Conservation (phyloP, 1,284 basidiomycete species). For the Naganishia cerealis region DNA sequence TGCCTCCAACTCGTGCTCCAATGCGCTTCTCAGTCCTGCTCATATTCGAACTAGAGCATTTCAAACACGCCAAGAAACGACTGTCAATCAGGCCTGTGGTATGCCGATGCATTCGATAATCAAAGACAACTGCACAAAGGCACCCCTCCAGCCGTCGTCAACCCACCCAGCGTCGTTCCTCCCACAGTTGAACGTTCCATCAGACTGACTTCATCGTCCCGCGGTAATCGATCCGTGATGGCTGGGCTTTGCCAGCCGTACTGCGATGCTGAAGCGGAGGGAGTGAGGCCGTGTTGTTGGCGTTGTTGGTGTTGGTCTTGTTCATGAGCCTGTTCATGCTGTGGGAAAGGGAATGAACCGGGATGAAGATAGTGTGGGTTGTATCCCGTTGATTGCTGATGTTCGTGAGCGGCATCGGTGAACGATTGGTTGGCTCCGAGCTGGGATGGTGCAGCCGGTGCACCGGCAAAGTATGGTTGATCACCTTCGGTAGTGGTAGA, state of each 20-base stretch:
- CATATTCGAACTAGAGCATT: slow-evolving; percentile 29
- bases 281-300: neutral
- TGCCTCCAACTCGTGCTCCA: slow-evolving; percentile 29
- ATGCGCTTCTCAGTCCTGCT: slow-evolving; percentile 28
- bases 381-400: neutral
- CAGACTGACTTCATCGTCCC: slow-evolving; percentile 25
- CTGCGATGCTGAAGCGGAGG: neutral
- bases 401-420: neutral
- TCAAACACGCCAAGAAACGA: neutral
- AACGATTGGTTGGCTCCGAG: neutral
- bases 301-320: slow-evolving; percentile 12
- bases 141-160: slow-evolving; percentile 19
- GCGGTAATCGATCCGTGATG: slow-evolving; percentile 21
- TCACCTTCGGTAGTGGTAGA: neutral
- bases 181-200: slow-evolving; percentile 35
- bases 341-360: slow-evolving; percentile 2
- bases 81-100: neutral
- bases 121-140: slow-evolving; percentile 21
- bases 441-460: neutral
- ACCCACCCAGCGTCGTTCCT: slow-evolving; percentile 22
- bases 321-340: no score
- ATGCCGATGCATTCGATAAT: neutral
- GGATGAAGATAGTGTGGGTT: slow-evolving; percentile 11
- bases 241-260: slow-evolving; percentile 31
- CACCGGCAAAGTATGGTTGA: neutral